Percentiles rank a stretch among this genome's conserved stretches.
Evolutionary conservation across 768 basidiomycete species (phyloP).

Genomic region (Pleurotus tuber-regium): DNA sequence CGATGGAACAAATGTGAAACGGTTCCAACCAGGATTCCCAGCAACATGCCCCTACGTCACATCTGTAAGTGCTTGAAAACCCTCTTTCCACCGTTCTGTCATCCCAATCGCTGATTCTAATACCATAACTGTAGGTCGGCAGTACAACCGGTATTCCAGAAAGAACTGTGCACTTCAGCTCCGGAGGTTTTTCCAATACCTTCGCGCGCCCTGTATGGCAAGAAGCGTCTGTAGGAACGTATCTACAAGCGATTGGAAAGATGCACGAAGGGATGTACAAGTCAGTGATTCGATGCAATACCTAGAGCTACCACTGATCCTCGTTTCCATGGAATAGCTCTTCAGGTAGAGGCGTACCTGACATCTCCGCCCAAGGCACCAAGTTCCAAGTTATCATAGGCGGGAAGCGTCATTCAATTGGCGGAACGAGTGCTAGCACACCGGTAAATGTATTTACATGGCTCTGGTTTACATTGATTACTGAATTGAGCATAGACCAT

Average conservation of each 20-base stretch:
- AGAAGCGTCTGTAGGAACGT: conserved; percentile 21
- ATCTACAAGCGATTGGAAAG: conserved; percentile 20
- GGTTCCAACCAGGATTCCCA: conserved; percentile 47
- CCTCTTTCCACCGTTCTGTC: neutral
- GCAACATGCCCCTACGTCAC: conserved; percentile 39
- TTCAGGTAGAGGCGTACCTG: conserved; percentile 29
- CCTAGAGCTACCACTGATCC: neutral
- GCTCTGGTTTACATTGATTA: too few species aligned
- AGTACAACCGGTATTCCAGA: conserved; percentile 42
- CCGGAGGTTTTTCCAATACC: conserved; percentile 52
- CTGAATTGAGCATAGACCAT: conserved; percentile 31
- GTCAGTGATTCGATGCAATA: conserved; percentile 15
- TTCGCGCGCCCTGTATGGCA: conserved; percentile 28
- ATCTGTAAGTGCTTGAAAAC: conserved; percentile 4
- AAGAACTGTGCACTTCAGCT: conserved; percentile 41
- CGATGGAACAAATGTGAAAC: conserved; percentile 37
- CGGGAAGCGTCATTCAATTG: conserved; percentile 28
- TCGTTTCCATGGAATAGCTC: conserved; percentile 33
- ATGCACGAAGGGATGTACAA: conserved; percentile 32
- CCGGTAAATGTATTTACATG: conserved; percentile 9
- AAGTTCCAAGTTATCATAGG: conserved; percentile 21
- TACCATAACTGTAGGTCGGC: conserved; percentile 31
- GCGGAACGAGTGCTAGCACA: conserved; percentile 27
- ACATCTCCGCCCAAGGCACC: conserved; percentile 22
- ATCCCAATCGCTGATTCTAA: neutral